Evolutionary conservation across 2,329 filamentous ascomycete genomes (phyloP).

Genomic region (Claviceps lovelessii): DNA sequence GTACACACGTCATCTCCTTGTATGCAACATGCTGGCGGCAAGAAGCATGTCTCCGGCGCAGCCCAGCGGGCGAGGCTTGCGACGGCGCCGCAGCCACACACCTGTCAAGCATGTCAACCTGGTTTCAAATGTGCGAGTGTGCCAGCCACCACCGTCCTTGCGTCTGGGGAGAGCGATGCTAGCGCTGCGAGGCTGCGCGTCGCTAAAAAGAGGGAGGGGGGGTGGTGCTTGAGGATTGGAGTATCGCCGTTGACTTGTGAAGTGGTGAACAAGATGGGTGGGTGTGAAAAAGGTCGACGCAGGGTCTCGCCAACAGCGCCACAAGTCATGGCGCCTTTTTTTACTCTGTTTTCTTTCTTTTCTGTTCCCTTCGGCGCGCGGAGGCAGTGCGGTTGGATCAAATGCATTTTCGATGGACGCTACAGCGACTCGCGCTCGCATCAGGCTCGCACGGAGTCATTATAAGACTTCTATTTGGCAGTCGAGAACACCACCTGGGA

Average conservation of each 20-base stretch:
- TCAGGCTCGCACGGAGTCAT: background rate
- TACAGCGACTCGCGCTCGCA: background rate
- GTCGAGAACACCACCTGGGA: background rate
- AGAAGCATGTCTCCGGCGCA: slow-evolving; percentile 3
- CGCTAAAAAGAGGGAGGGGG: background rate
- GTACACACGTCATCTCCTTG: background rate
- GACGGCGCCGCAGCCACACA: slow-evolving; percentile 7
- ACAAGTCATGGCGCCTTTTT: background rate
- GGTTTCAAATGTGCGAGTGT: background rate
- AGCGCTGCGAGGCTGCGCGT: background rate
- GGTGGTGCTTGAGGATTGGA: background rate
- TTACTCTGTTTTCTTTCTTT: background rate
- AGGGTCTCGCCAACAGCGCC: background rate
- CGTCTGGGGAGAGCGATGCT: background rate
- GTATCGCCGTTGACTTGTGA: background rate
- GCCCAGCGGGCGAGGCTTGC: slow-evolving; percentile 6
- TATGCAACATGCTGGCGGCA: slow-evolving; percentile 1
- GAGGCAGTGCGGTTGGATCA: too few species aligned
- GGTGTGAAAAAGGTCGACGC: background rate
- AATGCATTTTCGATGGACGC: too few species aligned
- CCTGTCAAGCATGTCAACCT: slow-evolving; percentile 1
- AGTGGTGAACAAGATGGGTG: background rate
- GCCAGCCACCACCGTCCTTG: background rate
- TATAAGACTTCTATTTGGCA: background rate
- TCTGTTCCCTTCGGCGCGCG: background rate